Base-by-base conservation (phyloP, 345 rosid genomes). In the Sonneratia alba region DNA sequence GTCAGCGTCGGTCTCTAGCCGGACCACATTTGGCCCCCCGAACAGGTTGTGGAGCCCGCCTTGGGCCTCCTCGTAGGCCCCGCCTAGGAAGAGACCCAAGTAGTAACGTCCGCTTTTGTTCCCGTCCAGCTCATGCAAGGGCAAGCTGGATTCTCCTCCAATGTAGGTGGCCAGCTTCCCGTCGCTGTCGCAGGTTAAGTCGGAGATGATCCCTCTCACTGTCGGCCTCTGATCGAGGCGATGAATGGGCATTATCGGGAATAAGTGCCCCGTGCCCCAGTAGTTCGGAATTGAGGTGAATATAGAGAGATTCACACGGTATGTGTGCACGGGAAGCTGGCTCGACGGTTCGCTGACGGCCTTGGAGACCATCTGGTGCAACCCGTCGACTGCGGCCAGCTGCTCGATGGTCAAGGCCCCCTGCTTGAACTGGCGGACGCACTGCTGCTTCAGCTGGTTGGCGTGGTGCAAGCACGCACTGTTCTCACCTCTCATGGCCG, bases 21-120 rank as follows among this genome's bases (percentile, higher is more conserved):
- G 84, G 11, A 95, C 96, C 49, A 92, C 84, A 27, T 96, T 95
- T 7, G 98, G 99, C 48, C 94, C 89, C 3, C 99, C 96, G 49
- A 92, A 95, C 81, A 95, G 68, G 86, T 95, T 95, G 82, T 95
- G 99, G 36, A 89, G 74, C 75, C 98, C 98, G 49, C 97, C 99
- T 68, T 92, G 87, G 43, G 98, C 99, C 85, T 95, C 98, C 84
- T 95, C 92, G 36, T 95, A 95, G 79, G 99, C 99, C 77, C 99
- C 99, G 15, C 96, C 97, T 75, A 95, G 82, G 69, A 95, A 95
- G 96, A 95, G 90, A 67, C 99, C 99, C 86, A 95, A 57, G 72
- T 70, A 90, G 82, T 95, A 95, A 22, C 83, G 83, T 56, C 81
- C 83, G 53, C 65, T 51, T 21, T 81, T 86, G 22, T 59, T 53